Evolutionary conservation across 75 land plant species (phyloP).

Genomic region (Selaginella moellendorffii): DNA sequence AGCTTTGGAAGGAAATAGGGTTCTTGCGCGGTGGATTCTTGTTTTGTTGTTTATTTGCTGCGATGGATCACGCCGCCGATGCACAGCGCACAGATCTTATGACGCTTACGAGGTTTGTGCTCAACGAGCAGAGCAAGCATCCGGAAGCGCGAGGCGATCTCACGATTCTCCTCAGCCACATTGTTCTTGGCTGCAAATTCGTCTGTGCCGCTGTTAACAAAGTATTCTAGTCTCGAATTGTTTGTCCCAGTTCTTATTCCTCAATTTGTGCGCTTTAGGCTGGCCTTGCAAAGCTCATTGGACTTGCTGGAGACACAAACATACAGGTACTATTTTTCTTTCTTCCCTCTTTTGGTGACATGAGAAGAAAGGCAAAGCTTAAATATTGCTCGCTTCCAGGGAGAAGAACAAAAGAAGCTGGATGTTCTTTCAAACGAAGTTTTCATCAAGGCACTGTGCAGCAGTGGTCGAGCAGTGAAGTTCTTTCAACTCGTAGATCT

Average conservation of each 20-base stretch:
- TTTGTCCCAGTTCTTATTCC: not conserved
- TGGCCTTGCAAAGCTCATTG: constrained; percentile 90
- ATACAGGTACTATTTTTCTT: constrained; percentile 47
- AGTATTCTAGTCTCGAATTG: constrained; percentile 23
- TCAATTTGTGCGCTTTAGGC: constrained; percentile 38
- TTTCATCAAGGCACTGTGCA: constrained; percentile 74
- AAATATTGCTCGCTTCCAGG: too few species aligned
- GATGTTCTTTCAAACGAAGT: constrained; percentile 96
- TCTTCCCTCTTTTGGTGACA: too few species aligned
- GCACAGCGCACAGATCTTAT: constrained; percentile 75
- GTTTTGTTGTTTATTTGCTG: too few species aligned
- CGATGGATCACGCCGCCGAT: constrained; percentile 86
- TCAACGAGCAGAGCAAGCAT: constrained; percentile 83
- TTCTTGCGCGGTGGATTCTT: too few species aligned
- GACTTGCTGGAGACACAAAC: constrained; percentile 95
- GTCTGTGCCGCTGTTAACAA: constrained; percentile 94
- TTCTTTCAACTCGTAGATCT: too few species aligned
- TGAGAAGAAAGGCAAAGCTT: too few species aligned
- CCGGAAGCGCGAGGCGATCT: constrained; percentile 82
- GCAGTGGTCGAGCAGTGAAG: constrained; percentile 83
- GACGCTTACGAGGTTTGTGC: constrained; percentile 67
- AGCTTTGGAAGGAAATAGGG: too few species aligned
- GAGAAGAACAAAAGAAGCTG: constrained; percentile 93
- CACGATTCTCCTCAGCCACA: constrained; percentile 76
- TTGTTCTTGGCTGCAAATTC: constrained; percentile 97